phyloP scores from a whole-genome alignment of 2,329 filamentous ascomycete genomes.

The Xylariaceae sp. region DNA sequence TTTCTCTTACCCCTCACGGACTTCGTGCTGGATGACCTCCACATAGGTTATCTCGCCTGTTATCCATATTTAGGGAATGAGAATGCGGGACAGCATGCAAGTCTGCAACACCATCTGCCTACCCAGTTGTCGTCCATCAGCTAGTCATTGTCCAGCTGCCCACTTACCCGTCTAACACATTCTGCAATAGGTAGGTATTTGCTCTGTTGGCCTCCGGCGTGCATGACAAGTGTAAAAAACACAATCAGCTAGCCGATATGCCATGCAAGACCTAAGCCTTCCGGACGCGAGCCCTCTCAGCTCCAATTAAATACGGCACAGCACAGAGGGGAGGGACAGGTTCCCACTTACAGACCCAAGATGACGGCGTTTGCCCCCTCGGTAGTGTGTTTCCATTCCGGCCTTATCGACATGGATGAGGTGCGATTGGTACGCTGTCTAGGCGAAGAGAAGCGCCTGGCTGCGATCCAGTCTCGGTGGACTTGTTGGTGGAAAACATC shows the following conservation, averaged over 20 bases:
- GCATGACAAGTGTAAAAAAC: slow-evolving; percentile 15
- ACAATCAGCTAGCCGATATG: background rate
- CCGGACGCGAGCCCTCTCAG: background rate
- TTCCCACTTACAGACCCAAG: background rate
- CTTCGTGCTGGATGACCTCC: background rate
- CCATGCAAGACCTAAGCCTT: background rate
- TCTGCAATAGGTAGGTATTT: background rate
- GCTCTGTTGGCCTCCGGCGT: background rate
- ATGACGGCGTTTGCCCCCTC: background rate
- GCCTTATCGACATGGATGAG: background rate
- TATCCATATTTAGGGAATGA: background rate
- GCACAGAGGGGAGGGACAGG: background rate
- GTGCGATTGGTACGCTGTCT: background rate
- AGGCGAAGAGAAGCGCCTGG: background rate
- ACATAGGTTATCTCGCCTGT: background rate
- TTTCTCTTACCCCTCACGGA: background rate
- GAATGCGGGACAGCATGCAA: background rate
- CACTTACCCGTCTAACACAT: background rate
- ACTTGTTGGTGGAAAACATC: background rate
- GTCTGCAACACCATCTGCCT: background rate
- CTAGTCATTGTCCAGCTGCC: background rate
- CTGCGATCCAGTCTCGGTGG: too few relatives aligned
- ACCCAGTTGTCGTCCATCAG: background rate
- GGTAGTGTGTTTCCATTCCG: background rate
- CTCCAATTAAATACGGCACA: background rate